These are phyloP conservation scores for Eucalyptus tenuipes DNA, from an alignment of 345 rosid genomes.

Conservation along the genomic window DNA sequence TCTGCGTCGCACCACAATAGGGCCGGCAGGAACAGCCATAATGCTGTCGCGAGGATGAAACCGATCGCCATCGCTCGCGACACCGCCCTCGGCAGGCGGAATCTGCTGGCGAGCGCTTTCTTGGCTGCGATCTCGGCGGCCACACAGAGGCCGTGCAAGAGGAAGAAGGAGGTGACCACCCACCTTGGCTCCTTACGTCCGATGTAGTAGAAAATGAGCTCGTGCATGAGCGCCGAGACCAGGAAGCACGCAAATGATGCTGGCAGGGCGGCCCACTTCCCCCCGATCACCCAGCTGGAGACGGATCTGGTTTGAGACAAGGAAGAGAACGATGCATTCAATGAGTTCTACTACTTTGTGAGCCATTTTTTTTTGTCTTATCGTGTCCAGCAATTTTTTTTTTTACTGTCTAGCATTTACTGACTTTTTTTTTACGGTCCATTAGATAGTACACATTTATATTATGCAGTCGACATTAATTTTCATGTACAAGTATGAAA, in stretches of 20 bases:
- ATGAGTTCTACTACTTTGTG: not conserved
- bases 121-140: constrained; percentile 6
- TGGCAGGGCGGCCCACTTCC: constrained; percentile 21
- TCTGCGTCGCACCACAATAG: not conserved
- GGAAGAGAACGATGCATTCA: not conserved
- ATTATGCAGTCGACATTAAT: not conserved
- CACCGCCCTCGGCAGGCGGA: not conserved
- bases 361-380: not conserved
- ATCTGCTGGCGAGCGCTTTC: not conserved
- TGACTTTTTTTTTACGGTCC: not conserved
- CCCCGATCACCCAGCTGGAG: constrained; percentile 1
- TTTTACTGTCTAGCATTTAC: not conserved
- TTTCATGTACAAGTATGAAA: not conserved
- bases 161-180: constrained; percentile 41
- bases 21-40: constrained; percentile 19
- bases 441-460: not conserved
- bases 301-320: not conserved
- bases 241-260: constrained; percentile 29
- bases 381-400: too few species aligned
- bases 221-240: constrained; percentile 51
- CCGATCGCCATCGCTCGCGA: constrained; percentile 1
- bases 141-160: constrained; percentile 30
- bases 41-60: constrained; percentile 2
- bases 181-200: constrained; percentile 29
- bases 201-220: constrained; percentile 44